Percentiles rank a stretch among this genome's conserved stretches.
phyloP scores from a whole-genome alignment of 331 rosid species.

The Rosa hybrid region DNA sequence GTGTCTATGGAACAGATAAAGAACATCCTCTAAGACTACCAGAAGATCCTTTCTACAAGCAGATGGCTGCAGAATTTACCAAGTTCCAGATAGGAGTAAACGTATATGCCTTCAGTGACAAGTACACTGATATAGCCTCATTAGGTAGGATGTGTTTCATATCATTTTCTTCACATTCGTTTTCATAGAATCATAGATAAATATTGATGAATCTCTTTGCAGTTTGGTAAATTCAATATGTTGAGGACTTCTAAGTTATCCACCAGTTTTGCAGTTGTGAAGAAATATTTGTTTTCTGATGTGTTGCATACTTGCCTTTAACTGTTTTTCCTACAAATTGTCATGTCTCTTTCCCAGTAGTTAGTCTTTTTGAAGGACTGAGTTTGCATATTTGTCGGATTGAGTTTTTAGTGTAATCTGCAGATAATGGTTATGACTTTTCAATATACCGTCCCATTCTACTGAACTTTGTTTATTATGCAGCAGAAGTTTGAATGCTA shows the following conservation, averaged over 20 bases:
- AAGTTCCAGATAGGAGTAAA: constrained; percentile 87
- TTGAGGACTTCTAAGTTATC: not conserved
- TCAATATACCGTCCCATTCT: not conserved
- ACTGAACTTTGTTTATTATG: not conserved
- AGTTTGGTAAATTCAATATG: not conserved
- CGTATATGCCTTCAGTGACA: constrained; percentile 90
- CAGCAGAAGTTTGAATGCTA: not conserved
- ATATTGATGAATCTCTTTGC: not conserved
- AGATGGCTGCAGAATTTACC: constrained; percentile 99
- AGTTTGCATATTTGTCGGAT: constrained; percentile 3
- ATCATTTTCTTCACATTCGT: not conserved
- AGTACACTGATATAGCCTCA: constrained; percentile 96
- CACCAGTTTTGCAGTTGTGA: not conserved
- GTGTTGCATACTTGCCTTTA: not conserved
- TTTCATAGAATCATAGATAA: constrained; percentile 1
- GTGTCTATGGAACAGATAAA: constrained; percentile 93
- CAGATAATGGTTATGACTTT: not conserved
- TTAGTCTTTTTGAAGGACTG: not conserved
- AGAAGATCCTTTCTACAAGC: constrained; percentile 98
- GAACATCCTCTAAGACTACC: constrained; percentile 82
- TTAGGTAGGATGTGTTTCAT: constrained; percentile 58
- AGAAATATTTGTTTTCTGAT: not conserved
- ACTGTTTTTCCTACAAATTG: not conserved
- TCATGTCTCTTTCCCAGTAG: not conserved
- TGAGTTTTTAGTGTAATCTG: not conserved